Evolutionary conservation across 1,284 basidiomycete species (phyloP), one percentile per base, ranked within the genome.

Genomic region (Omphalotus olearius): DNA sequence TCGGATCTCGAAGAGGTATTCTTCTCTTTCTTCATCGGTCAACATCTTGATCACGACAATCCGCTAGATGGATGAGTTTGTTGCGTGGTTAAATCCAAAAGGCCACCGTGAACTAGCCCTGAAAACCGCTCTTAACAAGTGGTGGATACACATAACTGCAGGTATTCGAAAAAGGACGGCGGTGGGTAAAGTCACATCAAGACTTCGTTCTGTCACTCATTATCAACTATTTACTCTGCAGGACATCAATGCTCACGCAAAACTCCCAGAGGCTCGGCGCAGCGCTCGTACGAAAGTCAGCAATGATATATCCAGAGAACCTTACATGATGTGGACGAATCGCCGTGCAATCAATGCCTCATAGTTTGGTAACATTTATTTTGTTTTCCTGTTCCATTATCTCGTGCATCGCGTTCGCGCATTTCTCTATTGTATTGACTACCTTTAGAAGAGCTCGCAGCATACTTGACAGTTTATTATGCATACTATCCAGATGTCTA

Each of bases 1-100:
- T 85, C 89, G 49, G 85, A 91, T 56, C 68, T 88, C 4, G 92
- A 97, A 61, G 85, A 93, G 82, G 93, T 94, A 69, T 64, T 17
- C 25, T 37, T 4, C 39, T 18, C 26, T 28, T n/a, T 38, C 14
- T 14, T 35, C 33, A 7, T 13, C 4, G 2, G 25, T 35, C 16
- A 7, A 11, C 18, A 30, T 45, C 9, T 17, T 30, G 43, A n/a
- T 26, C 14, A 16, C 40, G 26, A 25, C 25, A 28, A 13, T 25
- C 23, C 48, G 51, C 35, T 63, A 95, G 90, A 68, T 97, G 52
- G 85, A 91, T 42, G 82, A 85, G 56, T 89, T 93, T 59, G 69
- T 91, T 44, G 78, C 83, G 2, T 98, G 95, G 95, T 75, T 99
- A 17, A 95, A 98, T 63, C 77, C 85, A 18, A 93, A 93, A 68